Evolutionary conservation across 1,139 yeast genomes (phyloP).

Genomic region (Zygosaccharomyces pseudobailii): DNA sequence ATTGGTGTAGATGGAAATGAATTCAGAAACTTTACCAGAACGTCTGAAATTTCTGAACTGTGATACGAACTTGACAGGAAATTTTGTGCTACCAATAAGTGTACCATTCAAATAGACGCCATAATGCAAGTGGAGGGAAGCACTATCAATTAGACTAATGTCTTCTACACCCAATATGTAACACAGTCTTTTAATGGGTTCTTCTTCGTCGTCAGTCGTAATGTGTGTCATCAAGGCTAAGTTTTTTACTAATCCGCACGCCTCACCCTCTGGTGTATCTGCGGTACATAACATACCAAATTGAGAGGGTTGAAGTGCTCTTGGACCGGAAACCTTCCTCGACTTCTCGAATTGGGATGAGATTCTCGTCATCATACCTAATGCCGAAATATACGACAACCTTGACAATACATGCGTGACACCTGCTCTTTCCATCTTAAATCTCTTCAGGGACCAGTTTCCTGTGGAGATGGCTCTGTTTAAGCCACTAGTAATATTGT

Average conservation of each 20-base stretch:
- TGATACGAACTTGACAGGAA: conserved; percentile 73
- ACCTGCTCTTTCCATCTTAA: conserved; percentile 99
- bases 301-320: conserved; percentile 98
- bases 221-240: conserved; percentile 97
- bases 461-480: conserved; percentile 98
- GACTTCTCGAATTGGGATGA: conserved; percentile 97
- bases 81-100: conserved; percentile 80
- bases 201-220: conserved; percentile 96
- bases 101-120: conserved; percentile 94
- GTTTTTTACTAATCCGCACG: conserved; percentile 97
- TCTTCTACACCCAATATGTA: conserved; percentile 86
- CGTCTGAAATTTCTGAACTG: conserved; percentile 80
- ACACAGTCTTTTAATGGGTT: conserved; percentile 74
- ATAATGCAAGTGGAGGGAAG: conserved; percentile 74
- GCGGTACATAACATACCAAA: conserved; percentile 99
- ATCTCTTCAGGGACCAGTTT: conserved; percentile 96
- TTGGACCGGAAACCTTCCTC: conserved; percentile 96
- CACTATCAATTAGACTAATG: conserved; percentile 73
- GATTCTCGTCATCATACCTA: conserved; percentile 99
- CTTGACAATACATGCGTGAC: conserved; percentile 94
- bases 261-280: conserved; percentile 99
- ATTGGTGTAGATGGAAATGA: conserved; percentile 85
- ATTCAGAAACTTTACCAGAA: conserved; percentile 80
- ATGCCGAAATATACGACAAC: conserved; percentile 85
- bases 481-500: conserved; percentile 88